Evolutionary conservation across 495 filamentous ascomycete species (phyloP).

Genomic region (Penicillium malachiteum): DNA sequence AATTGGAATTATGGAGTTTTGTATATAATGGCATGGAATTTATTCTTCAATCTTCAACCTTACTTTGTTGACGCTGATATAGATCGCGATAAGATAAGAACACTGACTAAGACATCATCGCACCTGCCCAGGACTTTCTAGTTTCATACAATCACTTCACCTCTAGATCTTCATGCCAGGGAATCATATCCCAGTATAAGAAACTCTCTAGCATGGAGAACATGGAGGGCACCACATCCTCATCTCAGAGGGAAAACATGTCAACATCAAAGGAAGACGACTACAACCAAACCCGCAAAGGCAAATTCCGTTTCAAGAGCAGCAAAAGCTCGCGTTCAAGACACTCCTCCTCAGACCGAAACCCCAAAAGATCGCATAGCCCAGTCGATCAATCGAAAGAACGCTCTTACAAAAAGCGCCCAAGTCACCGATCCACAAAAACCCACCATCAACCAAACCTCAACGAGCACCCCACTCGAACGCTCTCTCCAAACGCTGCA

Average conservation of each 20-base stretch:
- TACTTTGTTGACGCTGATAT: too few species aligned
- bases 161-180: not conserved
- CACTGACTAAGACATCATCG: conserved; percentile 3
- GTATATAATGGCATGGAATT: too few species aligned
- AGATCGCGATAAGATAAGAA: conserved; percentile 2
- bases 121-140: not conserved
- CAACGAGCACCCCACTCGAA: not conserved
- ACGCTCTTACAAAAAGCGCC: conserved; percentile 4
- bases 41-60: too few species aligned
- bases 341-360: conserved; percentile 28
- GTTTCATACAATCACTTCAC: not conserved
- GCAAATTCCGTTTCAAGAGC: conserved; percentile 60
- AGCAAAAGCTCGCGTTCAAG: conserved; percentile 25
- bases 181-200: not conserved
- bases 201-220: not conserved
- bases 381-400: conserved; percentile 25
- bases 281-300: conserved; percentile 23
- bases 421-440: conserved; percentile 15
- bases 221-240: not conserved
- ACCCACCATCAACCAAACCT: conserved; percentile 6
- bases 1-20: not conserved
- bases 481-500: conserved; percentile 60
- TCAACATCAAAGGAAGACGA: conserved; percentile 13
- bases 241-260: not conserved
- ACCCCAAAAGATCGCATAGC: conserved; percentile 5